Conservation (phyloP, 805 yeast species). For the Kuraishia ogatae region DNA sequence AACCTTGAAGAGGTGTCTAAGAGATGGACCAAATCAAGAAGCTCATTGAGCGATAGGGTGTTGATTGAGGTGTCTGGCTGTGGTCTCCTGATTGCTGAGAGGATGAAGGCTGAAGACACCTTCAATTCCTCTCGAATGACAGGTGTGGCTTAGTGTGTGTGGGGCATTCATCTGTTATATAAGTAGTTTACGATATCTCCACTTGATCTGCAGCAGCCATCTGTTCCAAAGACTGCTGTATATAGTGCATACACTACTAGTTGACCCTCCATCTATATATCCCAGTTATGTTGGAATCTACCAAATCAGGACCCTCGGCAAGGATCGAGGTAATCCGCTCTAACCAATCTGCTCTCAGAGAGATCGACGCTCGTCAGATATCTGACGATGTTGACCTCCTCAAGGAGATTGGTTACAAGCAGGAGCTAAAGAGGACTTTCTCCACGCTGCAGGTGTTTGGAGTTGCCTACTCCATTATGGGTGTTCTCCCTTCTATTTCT, state of each 20-base stretch:
- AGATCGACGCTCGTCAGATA: slow-evolving; percentile 20
- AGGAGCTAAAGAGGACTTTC: slow-evolving; percentile 53
- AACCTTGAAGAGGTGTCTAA: not conserved
- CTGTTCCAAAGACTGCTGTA: not conserved
- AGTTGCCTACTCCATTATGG: slow-evolving; percentile 56
- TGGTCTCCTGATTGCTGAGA: not conserved
- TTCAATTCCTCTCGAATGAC: too few species aligned
- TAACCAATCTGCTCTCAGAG: slow-evolving; percentile 5
- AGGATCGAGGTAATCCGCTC: slow-evolving; percentile 3
- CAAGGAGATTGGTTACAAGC: slow-evolving; percentile 54
- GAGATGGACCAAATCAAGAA: not conserved
- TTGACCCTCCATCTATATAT: not conserved
- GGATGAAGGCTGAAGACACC: too few species aligned
- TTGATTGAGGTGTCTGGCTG: too few species aligned
- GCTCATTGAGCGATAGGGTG: not conserved
- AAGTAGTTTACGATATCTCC: not conserved
- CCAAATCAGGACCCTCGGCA: not conserved
- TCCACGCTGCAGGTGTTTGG: slow-evolving; percentile 49
- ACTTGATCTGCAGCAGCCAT: not conserved
- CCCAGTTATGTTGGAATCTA: not conserved
- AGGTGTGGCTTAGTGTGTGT: too few species aligned
- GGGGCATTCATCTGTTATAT: too few species aligned
- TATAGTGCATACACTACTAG: not conserved
- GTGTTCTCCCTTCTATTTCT: slow-evolving; percentile 56
- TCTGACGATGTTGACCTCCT: slow-evolving; percentile 24